Evolutionary conservation across 768 basidiomycete species (phyloP).

Genomic region (Pisolithus microcarpus): DNA sequence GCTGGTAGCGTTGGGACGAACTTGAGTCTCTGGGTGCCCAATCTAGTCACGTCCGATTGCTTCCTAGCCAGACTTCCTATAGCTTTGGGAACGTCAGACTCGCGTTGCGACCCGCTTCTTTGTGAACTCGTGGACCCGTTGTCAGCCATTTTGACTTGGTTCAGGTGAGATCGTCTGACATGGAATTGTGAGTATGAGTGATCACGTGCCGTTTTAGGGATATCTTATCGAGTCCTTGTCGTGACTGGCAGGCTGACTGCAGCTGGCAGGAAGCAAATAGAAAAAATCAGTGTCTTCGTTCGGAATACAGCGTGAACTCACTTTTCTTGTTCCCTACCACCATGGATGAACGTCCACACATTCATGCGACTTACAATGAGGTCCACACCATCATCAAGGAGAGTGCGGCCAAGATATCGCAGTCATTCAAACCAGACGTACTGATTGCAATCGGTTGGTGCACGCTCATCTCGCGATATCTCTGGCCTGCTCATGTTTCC

Average conservation of each 20-base stretch:
- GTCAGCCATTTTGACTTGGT: constrained; percentile 1
- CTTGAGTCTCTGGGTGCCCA: constrained; percentile 70
- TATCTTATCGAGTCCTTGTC: not conserved
- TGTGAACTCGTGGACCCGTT: not conserved
- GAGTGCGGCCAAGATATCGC: constrained; percentile 58
- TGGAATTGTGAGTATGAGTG: constrained; percentile 4
- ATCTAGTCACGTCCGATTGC: constrained; percentile 61
- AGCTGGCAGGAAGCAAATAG: too few relatives aligned
- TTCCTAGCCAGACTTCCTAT: constrained; percentile 72
- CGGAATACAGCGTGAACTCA: not conserved
- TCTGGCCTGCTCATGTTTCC: constrained; percentile 8
- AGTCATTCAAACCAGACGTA: constrained; percentile 78
- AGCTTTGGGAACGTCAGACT: constrained; percentile 43
- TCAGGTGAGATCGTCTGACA: too few relatives aligned
- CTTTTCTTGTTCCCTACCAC: not conserved
- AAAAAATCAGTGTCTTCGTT: too few relatives aligned
- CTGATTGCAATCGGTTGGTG: constrained; percentile 73
- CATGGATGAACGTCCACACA: constrained; percentile 47
- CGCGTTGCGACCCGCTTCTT: not conserved
- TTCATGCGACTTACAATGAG: constrained; percentile 82
- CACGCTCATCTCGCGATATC: constrained; percentile 3
- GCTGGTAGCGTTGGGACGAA: constrained; percentile 72
- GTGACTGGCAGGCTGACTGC: too few relatives aligned
- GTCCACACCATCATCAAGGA: constrained; percentile 82
- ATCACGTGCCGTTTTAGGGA: not conserved